Evolutionary conservation across 202 grass and related monocot genomes (phyloP), one percentile per base, ranked within the genome.

Genomic region (Panicum hallii): DNA sequence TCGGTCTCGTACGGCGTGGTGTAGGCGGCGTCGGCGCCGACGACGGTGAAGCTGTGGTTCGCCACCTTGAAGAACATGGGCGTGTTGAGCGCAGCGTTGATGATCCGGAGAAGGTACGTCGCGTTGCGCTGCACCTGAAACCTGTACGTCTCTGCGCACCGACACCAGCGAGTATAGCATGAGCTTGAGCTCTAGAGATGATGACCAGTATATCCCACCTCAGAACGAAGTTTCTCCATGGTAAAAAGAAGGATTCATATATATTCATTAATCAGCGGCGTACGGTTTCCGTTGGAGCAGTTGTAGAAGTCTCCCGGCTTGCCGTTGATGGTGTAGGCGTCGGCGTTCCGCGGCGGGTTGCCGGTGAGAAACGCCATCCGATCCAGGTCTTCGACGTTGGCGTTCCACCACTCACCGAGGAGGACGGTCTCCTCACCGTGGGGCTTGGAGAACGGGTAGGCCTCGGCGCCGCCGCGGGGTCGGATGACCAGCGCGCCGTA

Each of bases 321-420:
- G 75, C 94, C 94, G 63, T 97, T 94, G 85, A 97, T 97, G 16
- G 91, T 93, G 82, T 87, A 94, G 9, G 87, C 91, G 28, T 94
- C 80, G 13, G 91, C 90, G 5, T 3, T 9, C 15, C n/a, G 7
- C 1, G 72, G 12, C 3, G 57, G 2, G 0, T 15, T 0, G 0
- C 94, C 94, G 0, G 45, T 71, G 19, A 90, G 75, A 26, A 74
- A 87, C 3, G 46, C 77, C 6, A 6, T 42, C 1, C 22, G 43
- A 2, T 72, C 32, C 4, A 94, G 54, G 17, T 92, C 83, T 5
- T 34, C 11, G 14, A 90, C 76, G 54, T 75, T 83, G 10, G 1
- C 72, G 54, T 97, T 89, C 94, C 94, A 97, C 94, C 94, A 97
- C 87, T 97, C 94, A 8, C 91, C 91, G 42, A 97, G 63, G 15